Conservation (phyloP, 2,329 filamentous ascomycete genomes). For the Trichoderma afroharzianum region DNA sequence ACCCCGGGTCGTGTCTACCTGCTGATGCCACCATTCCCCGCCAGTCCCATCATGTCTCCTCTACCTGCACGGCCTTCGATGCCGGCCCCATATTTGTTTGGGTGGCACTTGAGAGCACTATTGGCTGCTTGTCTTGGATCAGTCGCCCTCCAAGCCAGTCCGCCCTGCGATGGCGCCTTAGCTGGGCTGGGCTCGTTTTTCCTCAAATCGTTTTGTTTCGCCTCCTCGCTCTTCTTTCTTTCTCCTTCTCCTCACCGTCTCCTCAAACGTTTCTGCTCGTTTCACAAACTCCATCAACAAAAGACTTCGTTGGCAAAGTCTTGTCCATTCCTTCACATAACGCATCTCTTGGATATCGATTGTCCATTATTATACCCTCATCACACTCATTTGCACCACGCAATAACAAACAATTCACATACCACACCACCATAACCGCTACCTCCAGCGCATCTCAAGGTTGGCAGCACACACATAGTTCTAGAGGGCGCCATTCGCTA, state of each 20-base stretch:
- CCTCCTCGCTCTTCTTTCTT: not conserved
- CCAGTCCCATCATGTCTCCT: not conserved
- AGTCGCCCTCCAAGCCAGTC: slow-evolving; percentile 4
- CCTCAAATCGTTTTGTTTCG: not conserved
- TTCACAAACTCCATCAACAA: not conserved
- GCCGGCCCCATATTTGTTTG: slow-evolving; percentile 6
- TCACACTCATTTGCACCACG: slow-evolving; percentile 14
- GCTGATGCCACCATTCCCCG: not conserved
- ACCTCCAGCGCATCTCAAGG: not conserved
- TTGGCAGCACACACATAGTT: not conserved
- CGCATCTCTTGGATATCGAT: slow-evolving; percentile 8
- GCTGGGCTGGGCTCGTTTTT: not conserved
- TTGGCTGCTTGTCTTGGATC: not conserved
- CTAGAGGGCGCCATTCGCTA: not conserved
- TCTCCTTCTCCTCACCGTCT: not conserved
- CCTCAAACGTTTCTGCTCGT: slow-evolving; percentile 9
- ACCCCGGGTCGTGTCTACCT: slow-evolving; percentile 2
- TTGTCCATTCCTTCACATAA: slow-evolving; percentile 7
- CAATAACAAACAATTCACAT: slow-evolving; percentile 3
- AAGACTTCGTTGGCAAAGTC: slow-evolving; percentile 21
- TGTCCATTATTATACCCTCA: slow-evolving; percentile 14
- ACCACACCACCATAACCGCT: not conserved
- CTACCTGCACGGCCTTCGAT: not conserved
- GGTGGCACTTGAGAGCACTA: slow-evolving; percentile 6
- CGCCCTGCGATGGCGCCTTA: slow-evolving; percentile 16